These are phyloP conservation scores for Geotrichum phurueaensis DNA, from an alignment of 1,139 yeast genomes.

Conservation along the genomic window DNA sequence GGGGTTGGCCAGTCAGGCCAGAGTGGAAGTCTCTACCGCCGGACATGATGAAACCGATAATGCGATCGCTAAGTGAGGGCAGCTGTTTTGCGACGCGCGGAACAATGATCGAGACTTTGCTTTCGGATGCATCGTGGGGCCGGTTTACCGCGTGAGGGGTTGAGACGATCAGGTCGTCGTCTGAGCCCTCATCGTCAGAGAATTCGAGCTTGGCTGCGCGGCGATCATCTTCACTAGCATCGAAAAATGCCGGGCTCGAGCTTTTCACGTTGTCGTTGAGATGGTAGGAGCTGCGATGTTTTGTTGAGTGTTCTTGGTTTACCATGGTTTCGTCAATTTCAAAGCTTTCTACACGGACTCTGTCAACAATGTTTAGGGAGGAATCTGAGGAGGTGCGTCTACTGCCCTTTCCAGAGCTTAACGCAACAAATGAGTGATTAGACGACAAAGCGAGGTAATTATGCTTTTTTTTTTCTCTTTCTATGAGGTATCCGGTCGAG, in stretches of 20 bases:
- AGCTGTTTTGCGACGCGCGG: slow-evolving; percentile 23
- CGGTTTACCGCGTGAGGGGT: not conserved
- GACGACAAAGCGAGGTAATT: slow-evolving; percentile 3
- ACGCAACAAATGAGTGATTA: slow-evolving; percentile 7
- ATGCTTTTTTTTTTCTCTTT: too few species aligned
- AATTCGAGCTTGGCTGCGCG: not conserved
- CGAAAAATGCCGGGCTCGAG: not conserved
- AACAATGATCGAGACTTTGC: slow-evolving; percentile 4
- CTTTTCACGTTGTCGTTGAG: not conserved
- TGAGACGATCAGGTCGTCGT: slow-evolving; percentile 15
- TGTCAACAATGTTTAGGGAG: not conserved
- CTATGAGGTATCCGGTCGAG: not conserved
- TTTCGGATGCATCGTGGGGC: not conserved
- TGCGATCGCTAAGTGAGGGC: slow-evolving; percentile 25
- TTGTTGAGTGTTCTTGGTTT: not conserved
- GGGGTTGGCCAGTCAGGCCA: slow-evolving; percentile 35
- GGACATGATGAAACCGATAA: slow-evolving; percentile 28
- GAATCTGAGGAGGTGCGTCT: slow-evolving; percentile 1
- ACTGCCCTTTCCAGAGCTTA: slow-evolving; percentile 1
- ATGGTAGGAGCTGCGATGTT: not conserved
- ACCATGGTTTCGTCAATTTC: slow-evolving; percentile 22
- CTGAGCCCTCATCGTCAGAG: slow-evolving; percentile 2
- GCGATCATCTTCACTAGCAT: not conserved
- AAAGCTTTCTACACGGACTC: slow-evolving; percentile 14
- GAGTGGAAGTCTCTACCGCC: slow-evolving; percentile 31